These are phyloP conservation scores for Auricularia sp. DNA, from an alignment of 768 basidiomycete species.

Conservation along the genomic window DNA sequence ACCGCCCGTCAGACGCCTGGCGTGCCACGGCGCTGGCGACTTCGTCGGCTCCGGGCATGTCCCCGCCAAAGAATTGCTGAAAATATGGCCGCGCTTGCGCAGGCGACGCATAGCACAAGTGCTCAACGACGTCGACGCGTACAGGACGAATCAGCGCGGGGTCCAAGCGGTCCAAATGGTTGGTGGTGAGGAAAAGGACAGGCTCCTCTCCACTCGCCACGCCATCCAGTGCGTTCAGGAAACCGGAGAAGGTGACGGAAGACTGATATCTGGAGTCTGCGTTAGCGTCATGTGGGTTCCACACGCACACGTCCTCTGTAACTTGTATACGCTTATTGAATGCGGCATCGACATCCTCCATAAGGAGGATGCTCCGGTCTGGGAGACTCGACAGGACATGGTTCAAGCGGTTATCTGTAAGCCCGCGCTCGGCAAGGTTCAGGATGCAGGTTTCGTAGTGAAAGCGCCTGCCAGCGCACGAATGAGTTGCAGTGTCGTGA, in stretches of 20 bases:
- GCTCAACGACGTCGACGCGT: constrained; percentile 76
- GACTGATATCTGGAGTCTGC: constrained; percentile 34
- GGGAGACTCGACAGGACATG: constrained; percentile 89
- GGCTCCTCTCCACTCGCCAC: constrained; percentile 96
- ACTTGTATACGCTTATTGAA: constrained; percentile 90
- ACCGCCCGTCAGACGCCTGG: constrained; percentile 41
- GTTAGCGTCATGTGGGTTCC: neutral
- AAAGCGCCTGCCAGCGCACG: no score
- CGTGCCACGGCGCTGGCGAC: constrained; percentile 44
- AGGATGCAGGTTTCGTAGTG: constrained; percentile 93
- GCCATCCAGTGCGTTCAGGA: constrained; percentile 89
- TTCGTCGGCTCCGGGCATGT: constrained; percentile 35
- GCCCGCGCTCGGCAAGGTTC: constrained; percentile 90
- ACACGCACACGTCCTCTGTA: constrained; percentile 41
- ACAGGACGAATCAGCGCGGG: constrained; percentile 93
- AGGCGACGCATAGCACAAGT: constrained; percentile 80
- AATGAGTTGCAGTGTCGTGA: no score
- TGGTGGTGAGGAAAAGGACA: constrained; percentile 98
- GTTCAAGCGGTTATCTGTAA: constrained; percentile 93
- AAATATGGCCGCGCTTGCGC: constrained; percentile 71
- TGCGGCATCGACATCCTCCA: constrained; percentile 96
- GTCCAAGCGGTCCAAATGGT: constrained; percentile 82
- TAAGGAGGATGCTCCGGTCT: constrained; percentile 82
- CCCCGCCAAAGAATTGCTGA: constrained; percentile 62
- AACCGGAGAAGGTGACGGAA: constrained; percentile 94